Base-by-base conservation (phyloP, 2,329 filamentous ascomycete genomes). In the Lasiodiplodia sp. region DNA sequence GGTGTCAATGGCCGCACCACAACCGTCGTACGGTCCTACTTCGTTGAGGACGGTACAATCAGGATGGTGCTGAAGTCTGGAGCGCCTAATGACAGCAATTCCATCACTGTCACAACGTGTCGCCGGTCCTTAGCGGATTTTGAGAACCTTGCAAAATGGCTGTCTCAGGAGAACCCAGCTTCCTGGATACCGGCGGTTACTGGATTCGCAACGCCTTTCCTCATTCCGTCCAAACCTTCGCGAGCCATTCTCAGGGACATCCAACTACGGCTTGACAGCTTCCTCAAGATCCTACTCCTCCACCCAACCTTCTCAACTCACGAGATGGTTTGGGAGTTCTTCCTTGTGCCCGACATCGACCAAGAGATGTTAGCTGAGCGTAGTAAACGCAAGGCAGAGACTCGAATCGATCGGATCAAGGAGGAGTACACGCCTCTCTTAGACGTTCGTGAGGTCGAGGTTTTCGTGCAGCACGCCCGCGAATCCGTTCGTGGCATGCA, bases 291-390 rank as follows among this genome's bases (percentile, higher is more conserved):
- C 21, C 86, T 99, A 71, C 86, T 99, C 31, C 86, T 88, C 10
- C 96, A 99, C 76, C 92, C 95, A 3, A 98, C 96, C 0, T 97
- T 99, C 77, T 88, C 93, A 0, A 97, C 93, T 0, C 96, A 99
- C 76, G 96, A 99, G 82, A 93, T 98, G 87, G 86, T 99, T 2
- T 99, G 96, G 96, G 96, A 99, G 75, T 99, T 99, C 81, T 97
- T 99, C 80, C 86, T 99, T 0, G 94, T 99, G 14, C 96, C 96
- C 1, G 96, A 99, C 73, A 88, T 99, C 62, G 93, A 97, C 77
- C 87, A 92, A 0, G 89, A 93, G 23, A 93, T 94, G 88, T 95
- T 98, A 86, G 91, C 92, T 66, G 91, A 97, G 78, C 89, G 96
- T 62, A 97, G 92, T 71, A 89, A 89, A 67, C 88, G 94, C 70